Conservation (phyloP, 2,329 filamentous ascomycete genomes). For the Clonostachys solani region DNA sequence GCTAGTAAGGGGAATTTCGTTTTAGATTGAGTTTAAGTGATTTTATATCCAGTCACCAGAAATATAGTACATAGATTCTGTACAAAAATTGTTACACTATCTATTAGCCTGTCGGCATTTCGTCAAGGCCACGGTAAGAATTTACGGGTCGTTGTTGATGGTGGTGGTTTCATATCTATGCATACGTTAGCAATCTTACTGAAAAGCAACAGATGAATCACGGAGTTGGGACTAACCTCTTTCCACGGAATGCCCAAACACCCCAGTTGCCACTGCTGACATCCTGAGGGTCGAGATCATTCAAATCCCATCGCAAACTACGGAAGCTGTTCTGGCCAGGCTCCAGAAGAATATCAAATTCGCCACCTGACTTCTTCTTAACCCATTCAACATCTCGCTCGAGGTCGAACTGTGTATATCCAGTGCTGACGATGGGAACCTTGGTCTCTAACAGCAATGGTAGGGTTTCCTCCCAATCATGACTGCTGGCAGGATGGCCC, state of each 20-base stretch:
- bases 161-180: conserved; percentile 59
- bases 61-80: too few relatives aligned
- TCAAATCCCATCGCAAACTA: conserved; percentile 93
- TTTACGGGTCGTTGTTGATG: conserved; percentile 27
- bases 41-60: too few relatives aligned
- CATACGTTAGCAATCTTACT: conserved; percentile 20
- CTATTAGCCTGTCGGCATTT: too few relatives aligned
- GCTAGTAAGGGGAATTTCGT: too few relatives aligned
- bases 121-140: background rate
- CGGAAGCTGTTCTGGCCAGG: conserved; percentile 93
- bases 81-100: too few relatives aligned
- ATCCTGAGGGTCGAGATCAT: conserved; percentile 91
- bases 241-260: conserved; percentile 93
- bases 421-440: conserved; percentile 88
- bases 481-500: conserved; percentile 86
- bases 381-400: conserved; percentile 90
- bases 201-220: background rate
- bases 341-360: conserved; percentile 88
- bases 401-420: conserved; percentile 95
- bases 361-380: conserved; percentile 75
- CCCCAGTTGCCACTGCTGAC: conserved; percentile 97
- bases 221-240: conserved; percentile 60
- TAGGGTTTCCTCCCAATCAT: conserved; percentile 91
- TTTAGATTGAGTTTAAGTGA: too few relatives aligned
- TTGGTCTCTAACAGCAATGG: conserved; percentile 92